phyloP scores from a whole-genome alignment of 495 filamentous ascomycete species.

The Penicillium bovifimosum region DNA sequence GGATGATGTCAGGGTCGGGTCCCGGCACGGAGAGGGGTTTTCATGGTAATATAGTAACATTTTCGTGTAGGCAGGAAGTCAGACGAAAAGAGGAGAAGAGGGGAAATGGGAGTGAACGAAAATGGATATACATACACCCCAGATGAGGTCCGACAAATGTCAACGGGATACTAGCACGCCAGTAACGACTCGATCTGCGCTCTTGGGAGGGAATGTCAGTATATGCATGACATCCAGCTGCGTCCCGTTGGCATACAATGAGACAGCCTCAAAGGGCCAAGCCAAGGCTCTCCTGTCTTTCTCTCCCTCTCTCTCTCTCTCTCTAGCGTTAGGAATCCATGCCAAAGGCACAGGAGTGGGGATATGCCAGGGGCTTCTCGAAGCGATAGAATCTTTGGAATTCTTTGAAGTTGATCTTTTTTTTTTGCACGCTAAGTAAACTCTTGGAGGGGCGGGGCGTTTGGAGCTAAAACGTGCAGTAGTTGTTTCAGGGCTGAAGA shows the following conservation, averaged over 20 bases:
- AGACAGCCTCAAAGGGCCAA: not conserved
- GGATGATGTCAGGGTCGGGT: not conserved
- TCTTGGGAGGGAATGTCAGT: conserved; percentile 10
- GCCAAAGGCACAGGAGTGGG: not conserved
- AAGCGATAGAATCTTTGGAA: not conserved
- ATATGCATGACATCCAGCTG: conserved; percentile 20
- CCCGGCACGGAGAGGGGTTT: not conserved
- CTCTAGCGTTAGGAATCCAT: not conserved
- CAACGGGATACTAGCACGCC: not conserved
- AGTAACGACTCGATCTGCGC: not conserved
- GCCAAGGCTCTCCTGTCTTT: not conserved
- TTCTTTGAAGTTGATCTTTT: not conserved
- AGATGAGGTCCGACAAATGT: not conserved
- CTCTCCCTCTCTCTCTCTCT: not conserved
- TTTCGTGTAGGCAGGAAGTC: not conserved
- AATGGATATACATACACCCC: not conserved
- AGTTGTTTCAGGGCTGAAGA: not conserved
- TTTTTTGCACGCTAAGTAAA: conserved; percentile 16
- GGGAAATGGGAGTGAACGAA: not conserved
- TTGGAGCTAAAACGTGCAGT: conserved; percentile 5
- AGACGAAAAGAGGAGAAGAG: not conserved
- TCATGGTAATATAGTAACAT: not conserved
- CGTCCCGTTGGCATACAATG: not conserved
- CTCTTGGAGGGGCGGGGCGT: conserved; percentile 11
- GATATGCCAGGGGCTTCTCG: not conserved